Base-by-base conservation (phyloP, 108 stramenopile genomes). In the Cyclotella choctawhatcheeana region DNA sequence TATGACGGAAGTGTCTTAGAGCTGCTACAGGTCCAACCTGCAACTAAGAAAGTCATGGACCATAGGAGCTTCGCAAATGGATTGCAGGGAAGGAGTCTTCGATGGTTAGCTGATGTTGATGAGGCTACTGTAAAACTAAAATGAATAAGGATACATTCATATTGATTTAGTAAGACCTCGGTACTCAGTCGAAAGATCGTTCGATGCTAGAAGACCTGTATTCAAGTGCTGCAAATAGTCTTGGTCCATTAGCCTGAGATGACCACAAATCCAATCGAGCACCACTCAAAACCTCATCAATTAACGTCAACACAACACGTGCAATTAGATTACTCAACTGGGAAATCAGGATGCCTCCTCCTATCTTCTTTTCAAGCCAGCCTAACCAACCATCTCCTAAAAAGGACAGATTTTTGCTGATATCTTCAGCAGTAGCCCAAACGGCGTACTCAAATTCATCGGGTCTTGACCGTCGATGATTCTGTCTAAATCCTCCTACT, bases 31-130 rank as follows among this genome's bases (percentile, higher is more conserved):
- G 74, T 99, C 13, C 97, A 97, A 71, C 98, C 97, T 20, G 89
- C 86, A 27, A 92, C 90, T 1, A 89, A 88, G 71, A 96, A 93
- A 56, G 88, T 89, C 7, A 95, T 98, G 89, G 92, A 94, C 74
- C 93, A 96, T 6, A 92, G 91, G 47, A 89, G 93, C 50, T 99
- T 96, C 67, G 83, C 92, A 34, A 99, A 99, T 83, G 98, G 98
- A n/a, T 71, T 97, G 8, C 82, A 88, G 29, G 96, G 96, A 27
- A 71, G 82, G 50, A 67, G 70, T 34, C 79, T 90, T 2, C 74
- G 75, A 16, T 92, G 87, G 85, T 20, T 79, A 24, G 52, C 47
- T 32, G 63, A 64, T 17, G 63, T 64, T 26, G 63, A 64, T 64
- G 63, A 64, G 34, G 35, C 44, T 22, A 13, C 63, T 31, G 30